Percentiles rank a stretch among this genome's conserved stretches.
Conservation (phyloP, 2,329 filamentous ascomycete genomes). For the Xylariaceae sp. region DNA sequence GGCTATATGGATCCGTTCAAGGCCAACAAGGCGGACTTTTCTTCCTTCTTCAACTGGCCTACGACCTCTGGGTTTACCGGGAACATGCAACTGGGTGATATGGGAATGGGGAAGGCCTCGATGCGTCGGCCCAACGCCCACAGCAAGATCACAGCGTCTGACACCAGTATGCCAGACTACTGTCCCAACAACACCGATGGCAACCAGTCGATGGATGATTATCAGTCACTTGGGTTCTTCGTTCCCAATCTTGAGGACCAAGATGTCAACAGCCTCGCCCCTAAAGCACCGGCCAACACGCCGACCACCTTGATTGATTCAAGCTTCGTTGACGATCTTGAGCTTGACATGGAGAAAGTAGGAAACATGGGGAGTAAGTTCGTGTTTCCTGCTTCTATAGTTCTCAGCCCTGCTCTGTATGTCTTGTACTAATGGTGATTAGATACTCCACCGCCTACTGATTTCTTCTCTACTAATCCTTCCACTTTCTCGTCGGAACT, state of each 20-base stretch:
- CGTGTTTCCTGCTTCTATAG: conserved; percentile 1
- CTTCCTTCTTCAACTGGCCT: conserved; percentile 30
- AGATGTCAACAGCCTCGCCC: conserved; percentile 27
- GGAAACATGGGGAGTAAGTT: conserved; percentile 27
- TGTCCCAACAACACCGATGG: conserved; percentile 19
- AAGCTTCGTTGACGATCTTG: conserved; percentile 26
- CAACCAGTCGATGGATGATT: conserved; percentile 21
- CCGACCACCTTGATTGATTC: conserved; percentile 31
- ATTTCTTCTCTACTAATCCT: conserved; percentile 26
- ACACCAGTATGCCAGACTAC: conserved; percentile 42
- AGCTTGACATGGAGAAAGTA: conserved; percentile 24
- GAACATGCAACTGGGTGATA: conserved; percentile 18
- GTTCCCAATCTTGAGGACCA: conserved; percentile 32
- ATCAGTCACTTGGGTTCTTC: conserved; percentile 29
- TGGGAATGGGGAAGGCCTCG: conserved; percentile 18
- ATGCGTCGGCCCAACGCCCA: conserved; percentile 22
- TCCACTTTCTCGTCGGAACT: conserved; percentile 35
- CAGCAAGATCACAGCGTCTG: conserved; percentile 33
- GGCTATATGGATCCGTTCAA: conserved; percentile 27
- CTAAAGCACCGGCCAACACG: conserved; percentile 41
- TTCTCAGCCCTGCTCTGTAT: neutral
- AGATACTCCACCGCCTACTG: conserved; percentile 26
- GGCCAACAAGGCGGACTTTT: conserved; percentile 24
- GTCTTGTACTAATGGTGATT: conserved; percentile 9
- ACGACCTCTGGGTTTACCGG: conserved; percentile 22